Percentiles rank a stretch among this genome's conserved stretches.
Evolutionary conservation across 1,284 basidiomycete genomes (phyloP).

Genomic region (Vanrija pseudolonga): DNA sequence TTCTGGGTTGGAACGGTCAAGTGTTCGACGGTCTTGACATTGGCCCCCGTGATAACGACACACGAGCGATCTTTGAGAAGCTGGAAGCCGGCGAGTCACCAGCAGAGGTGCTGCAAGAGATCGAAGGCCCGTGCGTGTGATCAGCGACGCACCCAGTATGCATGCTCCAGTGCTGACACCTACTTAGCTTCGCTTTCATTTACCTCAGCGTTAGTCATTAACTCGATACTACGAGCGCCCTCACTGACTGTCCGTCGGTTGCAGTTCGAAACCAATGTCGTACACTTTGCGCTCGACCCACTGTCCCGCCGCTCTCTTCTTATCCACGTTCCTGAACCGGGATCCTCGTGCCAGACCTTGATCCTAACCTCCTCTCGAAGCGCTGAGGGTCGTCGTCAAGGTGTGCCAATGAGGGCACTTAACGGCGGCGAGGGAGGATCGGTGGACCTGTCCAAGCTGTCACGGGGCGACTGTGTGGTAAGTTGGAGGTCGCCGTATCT

Average conservation of each 20-base stretch:
- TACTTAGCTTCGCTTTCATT: slow-evolving; percentile 71
- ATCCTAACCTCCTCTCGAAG: slow-evolving; percentile 32
- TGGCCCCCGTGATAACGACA: slow-evolving; percentile 70
- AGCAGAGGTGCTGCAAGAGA: slow-evolving; percentile 55
- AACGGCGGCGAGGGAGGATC: slow-evolving; percentile 34
- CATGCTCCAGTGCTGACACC: not conserved
- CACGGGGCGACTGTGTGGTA: too few species aligned
- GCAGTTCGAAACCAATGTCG: slow-evolving; percentile 50
- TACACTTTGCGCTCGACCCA: slow-evolving; percentile 84
- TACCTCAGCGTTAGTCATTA: slow-evolving; percentile 63
- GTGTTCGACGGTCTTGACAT: slow-evolving; percentile 75
- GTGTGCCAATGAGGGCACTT: slow-evolving; percentile 28
- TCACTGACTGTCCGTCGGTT: not conserved
- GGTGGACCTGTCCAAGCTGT: slow-evolving; percentile 14
- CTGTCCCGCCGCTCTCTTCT: slow-evolving; percentile 87
- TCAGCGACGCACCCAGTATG: not conserved
- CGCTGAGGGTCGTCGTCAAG: slow-evolving; percentile 11
- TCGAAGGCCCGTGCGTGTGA: slow-evolving; percentile 83
- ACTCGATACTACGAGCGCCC: not conserved
- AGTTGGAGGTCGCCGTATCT: too few species aligned
- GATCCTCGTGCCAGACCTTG: slow-evolving; percentile 1
- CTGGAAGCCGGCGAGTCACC: slow-evolving; percentile 55
- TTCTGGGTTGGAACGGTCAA: slow-evolving; percentile 89
- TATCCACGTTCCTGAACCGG: slow-evolving; percentile 39
- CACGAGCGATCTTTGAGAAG: slow-evolving; percentile 60